phyloP scores from a whole-genome alignment of 2,329 filamentous ascomycete genomes.

The Emergomyces africanus region DNA sequence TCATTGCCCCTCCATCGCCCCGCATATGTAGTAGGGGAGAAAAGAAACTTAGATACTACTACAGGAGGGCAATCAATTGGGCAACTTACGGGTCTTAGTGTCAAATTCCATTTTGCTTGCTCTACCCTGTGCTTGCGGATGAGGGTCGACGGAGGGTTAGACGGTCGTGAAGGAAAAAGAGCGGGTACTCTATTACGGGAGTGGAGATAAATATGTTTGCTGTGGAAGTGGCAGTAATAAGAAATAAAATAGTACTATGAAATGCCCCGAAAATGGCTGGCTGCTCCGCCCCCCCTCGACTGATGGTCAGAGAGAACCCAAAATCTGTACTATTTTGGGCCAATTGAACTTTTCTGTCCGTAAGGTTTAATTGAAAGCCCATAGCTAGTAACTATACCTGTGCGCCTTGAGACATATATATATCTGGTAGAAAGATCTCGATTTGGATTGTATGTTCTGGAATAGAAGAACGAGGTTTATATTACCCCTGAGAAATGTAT shows the following conservation, averaged over 20 bases:
- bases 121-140: background rate
- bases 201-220: too few relatives aligned
- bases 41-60: too few relatives aligned
- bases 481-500: too few relatives aligned
- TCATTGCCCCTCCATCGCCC: conserved; percentile 1
- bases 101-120: conserved; percentile 53
- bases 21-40: background rate
- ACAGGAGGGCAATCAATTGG: background rate
- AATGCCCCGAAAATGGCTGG: too few relatives aligned
- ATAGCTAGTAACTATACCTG: background rate
- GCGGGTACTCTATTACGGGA: too few relatives aligned
- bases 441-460: background rate
- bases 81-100: conserved; percentile 53
- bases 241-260: too few relatives aligned
- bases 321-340: too few relatives aligned
- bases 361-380: background rate
- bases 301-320: too few relatives aligned
- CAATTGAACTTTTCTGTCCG: background rate
- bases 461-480: background rate
- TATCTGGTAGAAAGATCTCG: background rate
- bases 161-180: background rate
- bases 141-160: background rate
- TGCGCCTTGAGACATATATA: background rate
- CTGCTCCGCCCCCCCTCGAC: too few relatives aligned
- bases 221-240: too few relatives aligned